Evolutionary conservation across 202 grass and related monocot species (phyloP).

Genomic region (Eragrostis tef): DNA sequence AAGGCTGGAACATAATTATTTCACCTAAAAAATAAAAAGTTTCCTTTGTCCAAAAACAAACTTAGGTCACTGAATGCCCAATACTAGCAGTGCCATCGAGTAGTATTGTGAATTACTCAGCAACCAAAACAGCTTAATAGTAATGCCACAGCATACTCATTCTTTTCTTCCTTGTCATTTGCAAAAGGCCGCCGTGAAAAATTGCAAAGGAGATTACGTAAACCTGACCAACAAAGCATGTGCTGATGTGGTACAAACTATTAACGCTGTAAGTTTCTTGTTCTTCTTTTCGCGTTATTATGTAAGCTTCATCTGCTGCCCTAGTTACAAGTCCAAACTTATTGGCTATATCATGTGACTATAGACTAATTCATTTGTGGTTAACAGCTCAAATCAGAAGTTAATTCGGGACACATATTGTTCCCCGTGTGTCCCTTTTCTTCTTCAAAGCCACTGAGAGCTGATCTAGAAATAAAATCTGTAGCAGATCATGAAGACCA

Average conservation of each 20-base stretch:
- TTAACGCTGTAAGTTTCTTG: constrained; percentile 37
- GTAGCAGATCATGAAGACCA: constrained; percentile 8
- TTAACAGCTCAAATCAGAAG: constrained; percentile 45
- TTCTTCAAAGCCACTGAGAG: no score
- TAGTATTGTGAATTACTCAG: no score
- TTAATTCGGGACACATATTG: constrained; percentile 31
- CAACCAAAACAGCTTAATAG: no score
- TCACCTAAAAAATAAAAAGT: no score
- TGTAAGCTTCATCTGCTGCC: not conserved
- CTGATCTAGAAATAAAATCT: not conserved
- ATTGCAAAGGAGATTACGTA: constrained; percentile 36
- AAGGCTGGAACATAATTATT: no score
- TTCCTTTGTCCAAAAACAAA: no score
- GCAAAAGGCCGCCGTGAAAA: constrained; percentile 11
- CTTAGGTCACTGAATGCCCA: no score
- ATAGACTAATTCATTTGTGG: not conserved
- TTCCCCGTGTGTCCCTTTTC: constrained; percentile 27
- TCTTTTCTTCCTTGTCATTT: not conserved
- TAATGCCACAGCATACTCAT: no score
- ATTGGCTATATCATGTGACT: no score
- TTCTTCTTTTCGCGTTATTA: no score
- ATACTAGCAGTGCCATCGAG: no score
- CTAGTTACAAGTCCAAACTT: not conserved
- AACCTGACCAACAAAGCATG: constrained; percentile 31
- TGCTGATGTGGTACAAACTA: constrained; percentile 15